Base-by-base conservation (phyloP, 768 basidiomycete genomes). In the Calocybe cyanea region DNA sequence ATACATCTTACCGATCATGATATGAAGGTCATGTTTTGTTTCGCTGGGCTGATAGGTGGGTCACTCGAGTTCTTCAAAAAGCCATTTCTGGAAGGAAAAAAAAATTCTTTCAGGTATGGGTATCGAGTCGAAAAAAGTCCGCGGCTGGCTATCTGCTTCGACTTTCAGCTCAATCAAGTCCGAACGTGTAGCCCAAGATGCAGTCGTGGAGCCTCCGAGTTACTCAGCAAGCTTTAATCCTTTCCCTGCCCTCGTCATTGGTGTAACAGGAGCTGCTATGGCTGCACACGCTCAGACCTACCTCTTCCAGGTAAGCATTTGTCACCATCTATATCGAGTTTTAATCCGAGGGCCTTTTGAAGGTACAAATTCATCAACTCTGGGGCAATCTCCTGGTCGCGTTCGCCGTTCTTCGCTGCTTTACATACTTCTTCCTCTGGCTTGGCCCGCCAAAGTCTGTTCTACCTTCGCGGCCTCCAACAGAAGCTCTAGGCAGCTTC, bases 361-460 rank as follows among this genome's bases (percentile, higher is more conserved):
- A 88, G 78, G 92, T 96, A 32, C 82, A 92, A 61, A 87, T 97
- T 41, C 95, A 98, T 63, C 63, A 75, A 24, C 72, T 97, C 3
- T 98, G 95, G 95, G 95, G 95, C 38, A 83, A 81, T 65, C 72
- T 94, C 18, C 80, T 98, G 11, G 73, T 85, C 44, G 85, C 70
- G 3, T 92, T 87, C 61, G 78, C 88, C 4, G 71, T 88, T 7
- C 68, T 94, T 49, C 79, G 95, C 41, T 89, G 85, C 59, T 56
- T 93, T 31, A 97, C 94, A 1, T 98, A 97, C 62, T 90, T 93
- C 69, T 92, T 97, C 79, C 73, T 95, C 32, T 97, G 88, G 88
- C 73, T 94, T 36, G 73, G 76, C 21, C 93, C 93, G 10, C 87
- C 91, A 6, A 75, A 76, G 10, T 92, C 90, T 1, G 73, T 85